phyloP scores from a whole-genome alignment of 305 asterid species.

The Fraxinus albicans region DNA sequence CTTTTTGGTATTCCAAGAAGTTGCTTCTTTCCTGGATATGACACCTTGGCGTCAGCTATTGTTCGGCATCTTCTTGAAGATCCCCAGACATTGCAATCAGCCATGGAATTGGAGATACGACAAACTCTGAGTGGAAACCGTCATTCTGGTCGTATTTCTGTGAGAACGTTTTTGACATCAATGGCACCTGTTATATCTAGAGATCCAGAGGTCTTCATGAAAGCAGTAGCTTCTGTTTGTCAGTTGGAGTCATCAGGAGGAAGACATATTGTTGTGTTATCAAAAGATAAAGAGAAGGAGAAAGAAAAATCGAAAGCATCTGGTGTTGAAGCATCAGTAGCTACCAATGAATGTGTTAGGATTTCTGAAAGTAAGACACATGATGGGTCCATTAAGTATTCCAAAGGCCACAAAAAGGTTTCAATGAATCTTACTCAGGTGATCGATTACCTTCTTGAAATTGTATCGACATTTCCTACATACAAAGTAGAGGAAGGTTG shows the following conservation, averaged over 20 bases:
- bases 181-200: slow-evolving; percentile 96
- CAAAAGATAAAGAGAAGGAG: slow-evolving; percentile 79
- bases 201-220: slow-evolving; percentile 91
- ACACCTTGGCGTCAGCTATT: slow-evolving; percentile 88
- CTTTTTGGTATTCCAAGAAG: slow-evolving; percentile 90
- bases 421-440: slow-evolving; percentile 87
- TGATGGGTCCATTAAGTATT: slow-evolving; percentile 74
- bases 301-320: slow-evolving; percentile 66
- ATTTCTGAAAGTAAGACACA: slow-evolving; percentile 71
- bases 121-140: slow-evolving; percentile 82
- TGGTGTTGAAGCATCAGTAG: slow-evolving; percentile 58
- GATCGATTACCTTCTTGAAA: slow-evolving; percentile 91
- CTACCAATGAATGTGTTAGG: slow-evolving; percentile 61
- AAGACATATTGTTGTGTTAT: slow-evolving; percentile 65
- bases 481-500: slow-evolving; percentile 39
- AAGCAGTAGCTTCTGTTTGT: slow-evolving; percentile 81
- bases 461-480: slow-evolving; percentile 68
- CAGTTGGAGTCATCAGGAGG: slow-evolving; percentile 96
- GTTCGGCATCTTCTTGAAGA: slow-evolving; percentile 98
- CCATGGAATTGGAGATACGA: slow-evolving; percentile 98
- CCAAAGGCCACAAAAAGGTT: slow-evolving; percentile 87
- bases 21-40: slow-evolving; percentile 95
- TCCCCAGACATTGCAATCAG: slow-evolving; percentile 95
- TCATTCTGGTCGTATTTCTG: slow-evolving; percentile 75
- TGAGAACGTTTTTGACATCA: slow-evolving; percentile 81